A percentile compares a stretch with the other conserved stretches of the same genome.
These are phyloP conservation scores for Lithocarpus polystachyus DNA, from an alignment of 306 rosid species.

Conservation along the genomic window DNA sequence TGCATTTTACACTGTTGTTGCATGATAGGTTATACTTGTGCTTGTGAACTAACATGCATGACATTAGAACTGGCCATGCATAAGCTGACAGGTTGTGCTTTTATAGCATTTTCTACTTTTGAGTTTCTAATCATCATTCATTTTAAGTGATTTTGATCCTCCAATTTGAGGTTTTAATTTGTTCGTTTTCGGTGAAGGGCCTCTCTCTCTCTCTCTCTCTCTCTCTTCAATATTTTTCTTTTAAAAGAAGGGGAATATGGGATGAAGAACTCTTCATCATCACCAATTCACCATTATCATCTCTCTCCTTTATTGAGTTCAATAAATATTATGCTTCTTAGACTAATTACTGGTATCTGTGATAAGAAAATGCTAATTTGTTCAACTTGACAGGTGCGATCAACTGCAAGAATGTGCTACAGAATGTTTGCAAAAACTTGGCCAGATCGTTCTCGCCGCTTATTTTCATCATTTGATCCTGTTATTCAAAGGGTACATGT, in stretches of 20 bases:
- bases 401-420: slow-evolving; percentile 95
- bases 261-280: background rate
- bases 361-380: slow-evolving; percentile 12
- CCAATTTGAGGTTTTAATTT: background rate
- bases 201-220: background rate
- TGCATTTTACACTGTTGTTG: slow-evolving; percentile 6
- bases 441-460: slow-evolving; percentile 88
- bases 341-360: background rate
- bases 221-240: background rate
- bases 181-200: background rate
- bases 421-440: slow-evolving; percentile 97
- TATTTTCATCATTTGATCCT: slow-evolving; percentile 85
- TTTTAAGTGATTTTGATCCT: background rate
- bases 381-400: slow-evolving; percentile 76
- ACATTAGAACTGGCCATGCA: background rate
- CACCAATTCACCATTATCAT: background rate
- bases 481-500: slow-evolving; percentile 89
- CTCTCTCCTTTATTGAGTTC: background rate
- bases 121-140: background rate
- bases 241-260: background rate
- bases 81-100: background rate
- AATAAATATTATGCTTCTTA: background rate
- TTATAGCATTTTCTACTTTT: background rate
- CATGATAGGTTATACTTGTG: slow-evolving; percentile 15
- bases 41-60: background rate